Conservation (phyloP, 768 basidiomycete species). For the Naganishia antarctica region DNA sequence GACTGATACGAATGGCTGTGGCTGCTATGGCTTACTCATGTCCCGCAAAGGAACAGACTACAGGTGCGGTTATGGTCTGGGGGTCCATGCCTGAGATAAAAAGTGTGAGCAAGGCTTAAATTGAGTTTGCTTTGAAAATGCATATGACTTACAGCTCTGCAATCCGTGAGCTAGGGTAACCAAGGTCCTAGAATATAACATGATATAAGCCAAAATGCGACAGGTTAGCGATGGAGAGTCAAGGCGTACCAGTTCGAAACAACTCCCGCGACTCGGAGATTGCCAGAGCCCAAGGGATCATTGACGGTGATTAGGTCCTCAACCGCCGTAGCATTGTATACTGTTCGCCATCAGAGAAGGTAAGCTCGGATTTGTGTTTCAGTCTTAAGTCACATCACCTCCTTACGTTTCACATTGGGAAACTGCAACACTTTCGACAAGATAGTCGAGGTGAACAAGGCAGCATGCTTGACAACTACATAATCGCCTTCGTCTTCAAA, state of each 20-base stretch:
- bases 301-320: slow-evolving; percentile 70
- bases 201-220: neutral
- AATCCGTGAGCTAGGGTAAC: slow-evolving; percentile 58
- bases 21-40: slow-evolving; percentile 59
- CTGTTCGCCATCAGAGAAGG: slow-evolving; percentile 9
- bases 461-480: slow-evolving; percentile 74
- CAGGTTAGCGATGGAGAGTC: neutral
- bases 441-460: slow-evolving; percentile 72
- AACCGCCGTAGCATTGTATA: slow-evolving; percentile 58
- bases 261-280: slow-evolving; percentile 56
- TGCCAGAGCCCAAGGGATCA: slow-evolving; percentile 50
- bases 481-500: slow-evolving; percentile 74
- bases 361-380: neutral
- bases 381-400: too few species aligned
- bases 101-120: neutral
- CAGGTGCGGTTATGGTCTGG: slow-evolving; percentile 73
- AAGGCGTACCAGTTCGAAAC: slow-evolving; percentile 54
- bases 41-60: slow-evolving; percentile 67
- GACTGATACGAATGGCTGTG: neutral
- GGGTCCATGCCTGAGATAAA: slow-evolving; percentile 58
- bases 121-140: slow-evolving; percentile 1
- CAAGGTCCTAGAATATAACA: slow-evolving; percentile 19
- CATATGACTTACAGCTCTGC: slow-evolving; percentile 54
- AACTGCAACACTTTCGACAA: slow-evolving; percentile 65
- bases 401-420: slow-evolving; percentile 59